Evolutionary conservation across 1,284 basidiomycete genomes (phyloP).

Genomic region (Kalmanozyma brasiliensis): DNA sequence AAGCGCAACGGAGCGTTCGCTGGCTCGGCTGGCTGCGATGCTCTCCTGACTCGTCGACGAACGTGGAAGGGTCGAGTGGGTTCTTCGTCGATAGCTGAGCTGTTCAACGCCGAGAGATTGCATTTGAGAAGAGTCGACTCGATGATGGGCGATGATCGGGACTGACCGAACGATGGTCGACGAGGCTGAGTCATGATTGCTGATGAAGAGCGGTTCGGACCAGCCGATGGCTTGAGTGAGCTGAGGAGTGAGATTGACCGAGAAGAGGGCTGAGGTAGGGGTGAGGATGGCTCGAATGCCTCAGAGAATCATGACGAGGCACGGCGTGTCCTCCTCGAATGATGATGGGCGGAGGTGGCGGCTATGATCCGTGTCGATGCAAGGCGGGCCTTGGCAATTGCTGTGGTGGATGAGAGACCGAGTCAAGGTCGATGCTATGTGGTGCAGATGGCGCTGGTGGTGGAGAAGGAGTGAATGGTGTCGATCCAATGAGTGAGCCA

Average conservation of each 20-base stretch:
- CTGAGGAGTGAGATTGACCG: not conserved
- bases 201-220: not conserved
- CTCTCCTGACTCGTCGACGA: constrained; percentile 25
- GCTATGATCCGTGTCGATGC: too few relatives aligned
- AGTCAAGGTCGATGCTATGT: not conserved
- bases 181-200: constrained; percentile 23
- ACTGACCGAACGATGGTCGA: constrained; percentile 31
- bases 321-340: not conserved
- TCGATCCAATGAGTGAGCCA: too few relatives aligned
- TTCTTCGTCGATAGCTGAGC: constrained; percentile 15
- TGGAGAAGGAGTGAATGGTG: too few relatives aligned
- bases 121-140: constrained; percentile 12
- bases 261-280: too few relatives aligned
- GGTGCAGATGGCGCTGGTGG: too few relatives aligned
- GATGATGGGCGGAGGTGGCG: not conserved
- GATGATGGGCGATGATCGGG: constrained; percentile 30
- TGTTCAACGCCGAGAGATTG: not conserved
- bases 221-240: constrained; percentile 2
- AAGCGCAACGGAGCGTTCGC: constrained; percentile 12
- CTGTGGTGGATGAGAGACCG: too few relatives aligned
- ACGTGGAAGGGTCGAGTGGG: constrained; percentile 42
- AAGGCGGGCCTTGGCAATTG: too few relatives aligned
- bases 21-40: constrained; percentile 32
- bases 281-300: not conserved
- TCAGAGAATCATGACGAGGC: constrained; percentile 5